Conservation (phyloP, 257 asterid species). For the Solanum dulcamara region DNA sequence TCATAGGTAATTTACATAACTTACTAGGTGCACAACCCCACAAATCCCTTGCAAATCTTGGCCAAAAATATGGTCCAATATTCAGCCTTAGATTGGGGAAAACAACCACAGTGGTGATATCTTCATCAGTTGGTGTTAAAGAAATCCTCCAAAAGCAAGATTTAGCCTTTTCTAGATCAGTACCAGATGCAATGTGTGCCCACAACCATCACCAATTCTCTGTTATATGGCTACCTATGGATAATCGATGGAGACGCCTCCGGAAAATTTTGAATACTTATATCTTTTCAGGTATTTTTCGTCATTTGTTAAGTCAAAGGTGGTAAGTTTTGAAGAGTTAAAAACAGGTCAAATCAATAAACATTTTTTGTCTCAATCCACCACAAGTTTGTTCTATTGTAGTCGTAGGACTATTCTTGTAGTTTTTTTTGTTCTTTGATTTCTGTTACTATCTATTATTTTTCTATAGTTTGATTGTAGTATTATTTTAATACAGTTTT, state of each 20-base stretch:
- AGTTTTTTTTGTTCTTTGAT: neutral
- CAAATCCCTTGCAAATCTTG: constrained; percentile 10
- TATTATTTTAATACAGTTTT: no score
- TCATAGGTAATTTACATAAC: neutral
- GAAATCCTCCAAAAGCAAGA: constrained; percentile 8
- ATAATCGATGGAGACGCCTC: constrained; percentile 3
- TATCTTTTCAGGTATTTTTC: constrained; percentile 32
- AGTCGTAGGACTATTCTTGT: neutral
- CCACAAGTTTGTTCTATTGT: neutral
- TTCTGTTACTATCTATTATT: no score
- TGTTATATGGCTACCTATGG: constrained; percentile 3
- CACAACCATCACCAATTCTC: constrained; percentile 2
- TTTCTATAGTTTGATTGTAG: neutral
- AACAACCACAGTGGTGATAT: neutral
- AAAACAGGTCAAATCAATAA: neutral
- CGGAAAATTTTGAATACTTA: constrained; percentile 14
- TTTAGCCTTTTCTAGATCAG: constrained; percentile 7
- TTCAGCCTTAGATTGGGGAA: neutral
- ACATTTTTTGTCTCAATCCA: neutral
- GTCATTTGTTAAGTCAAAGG: neutral
- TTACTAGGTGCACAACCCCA: constrained; percentile 7
- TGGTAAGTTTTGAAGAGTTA: neutral
- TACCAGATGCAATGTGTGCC: constrained; percentile 5
- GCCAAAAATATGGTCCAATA: constrained; percentile 11
- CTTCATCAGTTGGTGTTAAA: neutral